phyloP scores from a whole-genome alignment of 164 flowering plant species.

The Amborella trichopoda region DNA sequence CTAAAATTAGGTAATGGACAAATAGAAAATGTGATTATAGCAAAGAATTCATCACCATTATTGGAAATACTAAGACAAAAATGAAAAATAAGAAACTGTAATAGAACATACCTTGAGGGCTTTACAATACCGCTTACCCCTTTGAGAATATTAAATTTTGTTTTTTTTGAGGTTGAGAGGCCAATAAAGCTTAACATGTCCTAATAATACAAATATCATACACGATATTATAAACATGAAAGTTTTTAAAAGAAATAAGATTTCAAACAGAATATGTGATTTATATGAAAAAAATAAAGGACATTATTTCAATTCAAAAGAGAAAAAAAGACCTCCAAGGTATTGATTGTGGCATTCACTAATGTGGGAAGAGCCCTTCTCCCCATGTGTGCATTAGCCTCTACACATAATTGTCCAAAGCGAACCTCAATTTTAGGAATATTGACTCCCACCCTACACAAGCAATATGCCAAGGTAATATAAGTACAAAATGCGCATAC shows the following conservation, averaged over 20 bases:
- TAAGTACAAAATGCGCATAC: too few relatives aligned
- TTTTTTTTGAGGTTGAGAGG: constrained; percentile 34
- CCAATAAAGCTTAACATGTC: too few relatives aligned
- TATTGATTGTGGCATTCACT: constrained; percentile 33
- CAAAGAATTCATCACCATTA: neutral
- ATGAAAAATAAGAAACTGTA: neutral
- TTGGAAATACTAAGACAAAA: neutral
- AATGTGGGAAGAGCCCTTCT: constrained; percentile 62
- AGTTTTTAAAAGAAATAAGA: too few relatives aligned
- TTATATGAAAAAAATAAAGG: too few relatives aligned
- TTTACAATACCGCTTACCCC: constrained; percentile 39
- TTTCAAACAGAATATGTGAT: too few relatives aligned
- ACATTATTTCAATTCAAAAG: too few relatives aligned
- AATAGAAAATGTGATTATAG: neutral
- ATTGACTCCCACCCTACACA: constrained; percentile 52
- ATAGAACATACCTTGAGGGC: constrained; percentile 38
- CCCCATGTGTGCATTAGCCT: constrained; percentile 50
- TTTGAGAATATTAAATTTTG: constrained; percentile 31
- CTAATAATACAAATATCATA: too few relatives aligned
- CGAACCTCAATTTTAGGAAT: constrained; percentile 57
- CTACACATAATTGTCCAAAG: constrained; percentile 37
- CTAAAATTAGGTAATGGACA: constrained; percentile 1
- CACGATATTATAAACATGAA: too few relatives aligned
- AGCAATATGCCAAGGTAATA: too few relatives aligned
- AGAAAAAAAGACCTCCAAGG: constrained; percentile 55